Evolutionary conservation across 441 rosid species (phyloP), one percentile per base, ranked within the genome.

Genomic region (Daphne laureola): DNA sequence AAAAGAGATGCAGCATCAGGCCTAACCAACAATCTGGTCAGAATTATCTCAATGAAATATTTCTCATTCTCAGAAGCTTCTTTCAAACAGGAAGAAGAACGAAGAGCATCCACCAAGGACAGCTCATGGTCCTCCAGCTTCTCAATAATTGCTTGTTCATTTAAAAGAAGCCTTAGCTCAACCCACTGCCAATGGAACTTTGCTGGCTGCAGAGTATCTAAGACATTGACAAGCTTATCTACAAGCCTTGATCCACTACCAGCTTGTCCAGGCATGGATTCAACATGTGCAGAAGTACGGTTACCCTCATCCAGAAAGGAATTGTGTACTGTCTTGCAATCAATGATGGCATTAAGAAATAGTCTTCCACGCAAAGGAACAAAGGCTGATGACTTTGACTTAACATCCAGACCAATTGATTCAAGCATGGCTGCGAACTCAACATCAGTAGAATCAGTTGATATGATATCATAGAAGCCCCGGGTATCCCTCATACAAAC

Each of bases 181-280:
- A 95, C 74, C 98, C 98, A 95, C 70, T 95, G 99, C 99, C 99
- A 95, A 73, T 85, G 97, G 65, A 95, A 95, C 64, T 85, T 91
- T 40, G 98, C 99, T 69, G 98, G 97, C 63, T 91, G 99, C 65
- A 95, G 72, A 49, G 84, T 70, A 57, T 95, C 93, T 67, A 95
- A 72, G 26, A 84, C 84, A 56, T 71, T 73, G 23, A 95, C 96
- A 58, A 95, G 78, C 78, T 77, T 91, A 77, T 91, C 97, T 59
- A 72, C 67, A 58, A 86, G 87, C 79, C 82, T 95, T 17, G 80
- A 63, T 63, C 76, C 88, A 59, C 62, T 81, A 61, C 82, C 96
- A 14, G 62, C 71, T 58, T 65, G 75, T 51, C 68, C 78, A 53
- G 46, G 69, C 68, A 82, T 84, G 5, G 73, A 59, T 62, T 76